A percentile compares a stretch with the other conserved stretches of the same genome.
These are phyloP conservation scores for Juglanconis oblonga DNA, from an alignment of 2,329 filamentous ascomycete genomes.

Conservation along the genomic window DNA sequence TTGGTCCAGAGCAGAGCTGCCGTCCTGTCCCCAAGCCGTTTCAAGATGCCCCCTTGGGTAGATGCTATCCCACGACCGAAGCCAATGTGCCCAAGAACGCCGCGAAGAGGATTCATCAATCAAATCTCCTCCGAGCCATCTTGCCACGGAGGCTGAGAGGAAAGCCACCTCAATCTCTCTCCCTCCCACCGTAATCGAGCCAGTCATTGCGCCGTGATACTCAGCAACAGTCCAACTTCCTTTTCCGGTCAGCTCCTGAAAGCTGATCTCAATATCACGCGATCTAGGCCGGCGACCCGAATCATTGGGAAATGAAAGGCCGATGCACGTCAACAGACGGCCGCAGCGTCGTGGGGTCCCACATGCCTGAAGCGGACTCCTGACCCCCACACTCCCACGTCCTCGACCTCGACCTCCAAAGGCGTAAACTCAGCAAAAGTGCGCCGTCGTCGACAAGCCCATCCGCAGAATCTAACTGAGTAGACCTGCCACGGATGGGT, in stretches of 20 bases:
- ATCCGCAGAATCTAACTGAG: too few relatives aligned
- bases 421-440: too few relatives aligned
- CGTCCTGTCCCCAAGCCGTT: neutral
- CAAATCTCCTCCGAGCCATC: neutral
- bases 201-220: neutral
- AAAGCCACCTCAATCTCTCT: neutral
- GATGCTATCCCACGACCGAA: too few relatives aligned
- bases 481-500: neutral
- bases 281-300: neutral
- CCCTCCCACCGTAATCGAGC: neutral
- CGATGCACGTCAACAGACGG: neutral
- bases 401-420: neutral
- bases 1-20: neutral
- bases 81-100: too few relatives aligned
- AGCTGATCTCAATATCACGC: neutral
- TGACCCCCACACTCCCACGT: constrained; percentile 1
- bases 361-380: constrained; percentile 5
- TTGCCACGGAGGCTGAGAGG: neutral
- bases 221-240: neutral
- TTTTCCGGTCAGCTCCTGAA: neutral
- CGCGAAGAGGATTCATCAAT: neutral
- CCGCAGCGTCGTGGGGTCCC: neutral
- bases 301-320: neutral
- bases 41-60: neutral
- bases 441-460: too few relatives aligned